phyloP scores from a whole-genome alignment of 1,284 basidiomycete genomes.

The Amylostereum areolatum region DNA sequence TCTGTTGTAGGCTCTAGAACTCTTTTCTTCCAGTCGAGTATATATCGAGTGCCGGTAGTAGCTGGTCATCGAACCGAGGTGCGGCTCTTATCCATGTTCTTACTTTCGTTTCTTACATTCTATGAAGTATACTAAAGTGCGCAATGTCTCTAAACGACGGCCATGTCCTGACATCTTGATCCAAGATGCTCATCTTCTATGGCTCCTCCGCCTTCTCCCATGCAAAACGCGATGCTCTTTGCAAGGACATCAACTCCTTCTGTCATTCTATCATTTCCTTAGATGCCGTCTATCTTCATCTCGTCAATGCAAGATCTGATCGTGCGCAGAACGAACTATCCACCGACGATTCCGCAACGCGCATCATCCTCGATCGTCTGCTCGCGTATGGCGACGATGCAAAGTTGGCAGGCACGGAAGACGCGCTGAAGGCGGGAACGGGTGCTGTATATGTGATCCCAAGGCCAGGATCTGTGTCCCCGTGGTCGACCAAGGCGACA shows the following conservation, averaged over 20 bases:
- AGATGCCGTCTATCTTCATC: conserved; percentile 85
- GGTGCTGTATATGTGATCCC: conserved; percentile 73
- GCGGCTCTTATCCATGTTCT: too few relatives aligned
- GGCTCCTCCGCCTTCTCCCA: conserved; percentile 72
- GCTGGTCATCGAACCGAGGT: too few relatives aligned
- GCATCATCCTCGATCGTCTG: conserved; percentile 66
- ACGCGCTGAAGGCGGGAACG: conserved; percentile 30
- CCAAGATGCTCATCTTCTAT: conserved; percentile 55
- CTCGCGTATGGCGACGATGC: conserved; percentile 83
- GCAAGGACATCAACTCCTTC: conserved; percentile 54
- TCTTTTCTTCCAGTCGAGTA: too few relatives aligned
- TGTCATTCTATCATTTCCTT: conserved; percentile 57
- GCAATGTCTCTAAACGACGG: too few relatives aligned
- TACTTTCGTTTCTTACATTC: too few relatives aligned
- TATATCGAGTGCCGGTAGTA: too few relatives aligned
- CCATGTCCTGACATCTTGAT: too few relatives aligned
- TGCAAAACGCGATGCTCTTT: conserved; percentile 66
- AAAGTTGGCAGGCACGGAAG: conserved; percentile 41
- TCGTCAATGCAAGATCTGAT: conserved; percentile 60
- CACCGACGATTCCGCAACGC: conserved; percentile 37
- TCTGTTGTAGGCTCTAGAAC: too few relatives aligned
- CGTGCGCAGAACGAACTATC: conserved; percentile 45
- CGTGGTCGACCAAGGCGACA: conserved; percentile 98
- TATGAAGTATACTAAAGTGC: too few relatives aligned
- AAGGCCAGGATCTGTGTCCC: conserved; percentile 77